These are phyloP conservation scores for Aureobasidium sp. DNA, from an alignment of 2,329 filamentous ascomycete genomes.

Conservation along the genomic window DNA sequence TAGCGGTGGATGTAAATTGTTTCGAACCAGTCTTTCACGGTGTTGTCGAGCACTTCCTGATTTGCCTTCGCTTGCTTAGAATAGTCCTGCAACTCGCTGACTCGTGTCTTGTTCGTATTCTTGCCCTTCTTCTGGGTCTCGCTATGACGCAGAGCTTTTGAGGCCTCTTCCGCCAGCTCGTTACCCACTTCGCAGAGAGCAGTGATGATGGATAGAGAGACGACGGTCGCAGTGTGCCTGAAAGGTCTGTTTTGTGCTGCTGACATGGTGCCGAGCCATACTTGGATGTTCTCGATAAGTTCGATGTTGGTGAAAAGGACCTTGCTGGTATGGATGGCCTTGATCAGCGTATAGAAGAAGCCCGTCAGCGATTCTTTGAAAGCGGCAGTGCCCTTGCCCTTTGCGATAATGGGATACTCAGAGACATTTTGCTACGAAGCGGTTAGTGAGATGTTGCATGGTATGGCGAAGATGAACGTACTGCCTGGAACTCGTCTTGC, in stretches of 20 bases:
- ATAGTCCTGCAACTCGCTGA: conserved; percentile 64
- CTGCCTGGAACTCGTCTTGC: conserved; percentile 80
- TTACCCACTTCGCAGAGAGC: conserved; percentile 68
- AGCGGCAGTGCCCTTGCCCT: conserved; percentile 63
- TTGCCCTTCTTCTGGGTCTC: conserved; percentile 69
- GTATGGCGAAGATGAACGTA: conserved; percentile 34
- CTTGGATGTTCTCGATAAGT: conserved; percentile 79
- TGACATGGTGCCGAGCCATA: conserved; percentile 88
- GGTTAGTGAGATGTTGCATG: conserved; percentile 1
- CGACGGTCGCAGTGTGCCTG: conserved; percentile 84
- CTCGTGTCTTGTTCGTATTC: conserved; percentile 68
- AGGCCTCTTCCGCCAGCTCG: conserved; percentile 63
- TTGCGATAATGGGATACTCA: conserved; percentile 87
- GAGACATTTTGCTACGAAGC: conserved; percentile 59
- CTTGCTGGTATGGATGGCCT: conserved; percentile 72
- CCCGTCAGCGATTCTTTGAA: conserved; percentile 71
- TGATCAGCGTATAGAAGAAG: conserved; percentile 73
- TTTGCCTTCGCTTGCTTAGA: conserved; percentile 63
- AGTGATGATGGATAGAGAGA: conserved; percentile 71
- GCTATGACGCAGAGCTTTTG: conserved; percentile 69
- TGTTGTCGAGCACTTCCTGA: conserved; percentile 60
- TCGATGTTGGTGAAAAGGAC: conserved; percentile 68
- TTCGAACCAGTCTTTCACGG: conserved; percentile 81
- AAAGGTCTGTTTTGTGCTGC: conserved; percentile 83
- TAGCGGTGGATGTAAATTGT: conserved; percentile 93